Evolutionary conservation across 768 basidiomycete species (phyloP).

Genomic region (Melanogaster broomeanus): DNA sequence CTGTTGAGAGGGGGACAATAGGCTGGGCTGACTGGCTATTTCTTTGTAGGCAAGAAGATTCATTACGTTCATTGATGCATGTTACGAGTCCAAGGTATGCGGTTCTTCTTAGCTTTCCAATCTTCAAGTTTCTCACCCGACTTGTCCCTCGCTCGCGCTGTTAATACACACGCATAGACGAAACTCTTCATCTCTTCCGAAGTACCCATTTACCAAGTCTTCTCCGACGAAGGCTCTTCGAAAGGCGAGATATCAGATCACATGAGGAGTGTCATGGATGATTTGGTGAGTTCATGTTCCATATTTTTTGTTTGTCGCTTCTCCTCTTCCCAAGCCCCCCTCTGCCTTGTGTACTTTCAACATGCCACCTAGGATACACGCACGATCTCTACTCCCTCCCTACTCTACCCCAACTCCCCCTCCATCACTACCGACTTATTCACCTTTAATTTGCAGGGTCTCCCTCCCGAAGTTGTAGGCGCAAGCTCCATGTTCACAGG

Average conservation of each 20-base stretch:
- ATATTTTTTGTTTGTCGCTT: constrained; percentile 1
- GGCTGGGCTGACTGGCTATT: background rate
- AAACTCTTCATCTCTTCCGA: constrained; percentile 92
- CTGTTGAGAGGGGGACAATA: background rate
- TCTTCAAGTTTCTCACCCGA: too few species aligned
- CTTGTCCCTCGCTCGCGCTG: background rate
- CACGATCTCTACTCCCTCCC: background rate
- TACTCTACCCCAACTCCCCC: too few species aligned
- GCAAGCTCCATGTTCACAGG: constrained; percentile 90
- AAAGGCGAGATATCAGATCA: constrained; percentile 66
- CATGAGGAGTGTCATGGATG: constrained; percentile 94
- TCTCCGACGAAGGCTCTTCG: constrained; percentile 64
- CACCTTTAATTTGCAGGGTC: constrained; percentile 51
- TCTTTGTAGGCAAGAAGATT: constrained; percentile 78
- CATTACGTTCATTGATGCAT: constrained; percentile 97
- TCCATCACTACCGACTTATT: background rate
- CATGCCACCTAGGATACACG: too few species aligned
- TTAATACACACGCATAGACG: constrained; percentile 71
- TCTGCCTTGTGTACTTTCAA: too few species aligned
- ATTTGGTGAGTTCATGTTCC: constrained; percentile 62
- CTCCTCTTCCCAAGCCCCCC: background rate
- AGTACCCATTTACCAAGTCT: constrained; percentile 88
- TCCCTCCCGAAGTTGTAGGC: constrained; percentile 75
- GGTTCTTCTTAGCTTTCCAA: too few species aligned
- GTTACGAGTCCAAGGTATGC: constrained; percentile 85